Evolutionary conservation across 495 filamentous ascomycete species (phyloP), one percentile per base, ranked within the genome.

Genomic region (Massariosphaeria phaeospora): DNA sequence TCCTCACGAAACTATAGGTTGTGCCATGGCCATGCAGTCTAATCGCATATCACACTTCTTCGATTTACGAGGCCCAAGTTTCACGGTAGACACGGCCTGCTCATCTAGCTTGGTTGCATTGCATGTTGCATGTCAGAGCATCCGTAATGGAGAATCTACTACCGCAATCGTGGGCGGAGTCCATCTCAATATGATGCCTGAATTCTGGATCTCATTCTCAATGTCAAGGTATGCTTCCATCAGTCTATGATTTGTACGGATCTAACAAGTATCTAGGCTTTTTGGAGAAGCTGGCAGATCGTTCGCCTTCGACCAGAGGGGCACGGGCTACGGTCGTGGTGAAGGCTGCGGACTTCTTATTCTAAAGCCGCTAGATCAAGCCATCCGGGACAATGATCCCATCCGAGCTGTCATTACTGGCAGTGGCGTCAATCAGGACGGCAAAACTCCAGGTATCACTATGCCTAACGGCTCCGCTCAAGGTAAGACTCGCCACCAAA

Each of bases 381-480:
- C 76, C 0, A 31, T 77, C 2, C 47, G 54, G 24, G 69, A 75
- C 27, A 70, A 69, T 13, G 72, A 80, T 64, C 60, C 66, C 0
- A 72, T 81, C 24, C 69, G 73, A 1, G 74, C 73, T 1, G 63
- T 75, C 2, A 73, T 79, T 25, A 62, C 67, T 27, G 64, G 64
- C 10, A 65, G 67, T 0, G 71, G 58, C 6, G 24, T 52, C 25
- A 75, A 75, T 51, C 44, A 48, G 33, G 48, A 58, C 30, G 54
- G 59, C 13, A 23, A 40, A 3, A 55, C 52, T 11, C 39, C 33
- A 4, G 46, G 47, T 17, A 62, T 62, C 24, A 62, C 59, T 2
- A 34, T 43, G 27, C 59, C 59, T 18, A 58, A 47, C 23, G 29
- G 24, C 3, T n/a, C 12, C 3, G 33, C 53, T 5, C 59, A 62